A percentile compares a stretch with the other conserved stretches of the same genome.
Evolutionary conservation across 2,329 filamentous ascomycete species (phyloP).

Genomic region (Thielaviopsis populi): DNA sequence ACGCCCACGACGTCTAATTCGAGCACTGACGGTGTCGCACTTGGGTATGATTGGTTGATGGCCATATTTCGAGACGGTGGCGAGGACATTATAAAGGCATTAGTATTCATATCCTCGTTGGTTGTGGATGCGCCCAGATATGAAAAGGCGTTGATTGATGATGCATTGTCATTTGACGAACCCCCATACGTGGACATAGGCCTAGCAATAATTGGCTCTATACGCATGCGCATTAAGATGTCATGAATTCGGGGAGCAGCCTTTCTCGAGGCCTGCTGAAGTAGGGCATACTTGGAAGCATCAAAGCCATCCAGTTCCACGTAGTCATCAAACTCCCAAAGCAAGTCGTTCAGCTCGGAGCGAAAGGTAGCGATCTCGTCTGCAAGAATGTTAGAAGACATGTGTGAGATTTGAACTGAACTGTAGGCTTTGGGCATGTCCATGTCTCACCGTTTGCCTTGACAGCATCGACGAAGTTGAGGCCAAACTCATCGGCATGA

Average conservation of each 20-base stretch:
- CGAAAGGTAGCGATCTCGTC: conserved; percentile 37
- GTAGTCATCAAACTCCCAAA: conserved; percentile 45
- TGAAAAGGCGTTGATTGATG: conserved; percentile 3
- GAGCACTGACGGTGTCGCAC: background rate
- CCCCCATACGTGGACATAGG: conserved; percentile 8
- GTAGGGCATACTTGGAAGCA: conserved; percentile 32
- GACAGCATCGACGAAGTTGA: conserved; percentile 35
- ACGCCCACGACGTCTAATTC: background rate
- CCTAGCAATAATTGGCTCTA: conserved; percentile 20
- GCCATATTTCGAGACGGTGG: background rate
- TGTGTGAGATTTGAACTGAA: background rate
- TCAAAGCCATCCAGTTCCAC: conserved; percentile 36
- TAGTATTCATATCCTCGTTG: background rate
- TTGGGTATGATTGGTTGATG: background rate
- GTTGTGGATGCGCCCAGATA: background rate
- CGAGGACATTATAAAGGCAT: background rate
- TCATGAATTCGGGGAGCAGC: conserved; percentile 35
- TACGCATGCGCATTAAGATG: conserved; percentile 39
- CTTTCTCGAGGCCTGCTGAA: conserved; percentile 34
- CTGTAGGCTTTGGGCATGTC: background rate
- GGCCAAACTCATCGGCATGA: conserved; percentile 33
- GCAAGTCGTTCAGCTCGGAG: conserved; percentile 32
- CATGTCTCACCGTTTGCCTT: conserved; percentile 36
- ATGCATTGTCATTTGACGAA: conserved; percentile 4
- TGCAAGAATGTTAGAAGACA: conserved; percentile 19